Evolutionary conservation across 257 asterid genomes (phyloP), one percentile per base, ranked within the genome.

Genomic region (Plantago major): DNA sequence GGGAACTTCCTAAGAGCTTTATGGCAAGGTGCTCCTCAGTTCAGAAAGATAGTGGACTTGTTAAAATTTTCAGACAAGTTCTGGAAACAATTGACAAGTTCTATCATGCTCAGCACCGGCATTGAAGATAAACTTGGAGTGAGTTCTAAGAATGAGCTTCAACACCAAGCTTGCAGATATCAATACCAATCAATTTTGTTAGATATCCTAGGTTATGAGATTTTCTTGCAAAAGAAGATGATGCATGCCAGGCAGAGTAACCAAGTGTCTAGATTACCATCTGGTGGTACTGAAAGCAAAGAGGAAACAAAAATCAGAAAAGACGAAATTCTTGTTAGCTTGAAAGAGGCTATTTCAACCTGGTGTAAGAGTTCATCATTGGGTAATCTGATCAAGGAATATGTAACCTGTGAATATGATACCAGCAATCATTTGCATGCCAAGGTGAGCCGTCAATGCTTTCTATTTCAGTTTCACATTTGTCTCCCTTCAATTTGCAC

Each of bases 11-110:
- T 93, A 76, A 87, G 84, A 81, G 84, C 90, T 59, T 76, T 93
- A 80, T 93, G 99, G 99, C 95, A 82, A 87, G 88, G 88, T 66
- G 97, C 94, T 28, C 91, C 88, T 64, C 95, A 87, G 71, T 93
- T 84, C 67, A 65, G 79, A 60, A 76, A 80, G 74, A 74, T 75
- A 22, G 73, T 93, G 89, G 88, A 76, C 74, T 76, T 63, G 79
- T 70, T 93, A 52, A 85, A 76, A 85, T 61, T 51, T 51, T 73
- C 88, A 3, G 87, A 79, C 47, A 67, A 68, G 46, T 93, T 89
- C 76, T 93, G 99, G 99, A 74, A 66, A 67, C 86, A 74, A 44
- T 70, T 87, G 76, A 77, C 89, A 64, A 67, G 67, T 67, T 71
- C 84, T 65, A 77, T 79, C 40, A 67, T 69, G 75, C 76, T 76